phyloP scores from a whole-genome alignment of 768 basidiomycete genomes.

The Lactarius sp. region DNA sequence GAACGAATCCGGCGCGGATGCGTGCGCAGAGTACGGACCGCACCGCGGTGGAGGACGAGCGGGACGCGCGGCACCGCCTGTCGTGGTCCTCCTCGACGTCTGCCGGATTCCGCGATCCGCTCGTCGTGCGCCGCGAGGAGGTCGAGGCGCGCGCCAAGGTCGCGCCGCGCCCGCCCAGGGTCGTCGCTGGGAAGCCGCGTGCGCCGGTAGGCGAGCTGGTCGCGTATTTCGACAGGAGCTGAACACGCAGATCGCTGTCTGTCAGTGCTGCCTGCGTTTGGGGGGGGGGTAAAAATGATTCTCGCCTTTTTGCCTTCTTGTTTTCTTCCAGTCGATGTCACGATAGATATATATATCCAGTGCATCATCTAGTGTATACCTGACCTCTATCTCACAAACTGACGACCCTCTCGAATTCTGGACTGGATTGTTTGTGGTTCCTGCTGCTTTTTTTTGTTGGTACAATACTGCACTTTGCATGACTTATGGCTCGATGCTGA shows the following conservation, averaged over 20 bases:
- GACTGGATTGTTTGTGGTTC: background rate
- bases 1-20: slow-evolving; percentile 28
- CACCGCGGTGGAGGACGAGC: slow-evolving; percentile 23
- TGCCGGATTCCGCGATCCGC: slow-evolving; percentile 63
- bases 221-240: slow-evolving; percentile 65
- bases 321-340: background rate
- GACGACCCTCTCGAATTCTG: background rate
- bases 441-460: background rate
- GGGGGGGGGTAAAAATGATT: background rate
- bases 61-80: background rate
- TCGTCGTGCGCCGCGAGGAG: slow-evolving; percentile 63
- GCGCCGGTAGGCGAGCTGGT: slow-evolving; percentile 73
- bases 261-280: background rate
- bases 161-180: slow-evolving; percentile 43
- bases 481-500: background rate
- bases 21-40: slow-evolving; percentile 17
- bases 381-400: background rate
- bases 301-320: background rate
- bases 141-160: slow-evolving; percentile 37
- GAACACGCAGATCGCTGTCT: background rate
- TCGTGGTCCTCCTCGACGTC: slow-evolving; percentile 37
- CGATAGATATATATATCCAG: background rate
- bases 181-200: slow-evolving; percentile 46
- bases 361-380: slow-evolving; percentile 1
- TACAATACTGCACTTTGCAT: background rate